A percentile compares a stretch with the other conserved stretches of the same genome.
These are phyloP conservation scores for Kwoniella sp. DNA, from an alignment of 768 basidiomycete genomes.

Conservation along the genomic window DNA sequence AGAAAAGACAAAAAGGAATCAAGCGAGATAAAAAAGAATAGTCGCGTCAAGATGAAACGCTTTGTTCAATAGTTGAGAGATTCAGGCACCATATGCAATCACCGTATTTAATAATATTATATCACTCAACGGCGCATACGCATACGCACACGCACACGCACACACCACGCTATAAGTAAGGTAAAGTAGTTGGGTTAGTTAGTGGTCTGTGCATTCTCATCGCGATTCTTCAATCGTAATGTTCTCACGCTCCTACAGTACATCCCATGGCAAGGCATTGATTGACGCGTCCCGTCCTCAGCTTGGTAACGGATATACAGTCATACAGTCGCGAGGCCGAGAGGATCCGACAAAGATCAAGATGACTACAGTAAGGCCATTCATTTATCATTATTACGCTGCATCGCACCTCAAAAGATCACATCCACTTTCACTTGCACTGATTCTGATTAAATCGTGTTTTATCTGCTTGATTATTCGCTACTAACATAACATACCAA, in stretches of 20 bases:
- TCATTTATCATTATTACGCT: no score
- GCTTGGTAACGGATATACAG: no score
- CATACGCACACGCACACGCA: no score
- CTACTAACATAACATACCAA: neutral
- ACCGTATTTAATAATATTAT: neutral
- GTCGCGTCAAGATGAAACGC: conserved; percentile 6
- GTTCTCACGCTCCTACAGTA: neutral
- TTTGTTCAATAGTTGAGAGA: neutral
- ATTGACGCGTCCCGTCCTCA: no score
- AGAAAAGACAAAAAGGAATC: conserved; percentile 3
- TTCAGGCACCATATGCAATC: neutral
- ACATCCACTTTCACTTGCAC: neutral
- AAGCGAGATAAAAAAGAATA: neutral
- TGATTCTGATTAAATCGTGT: no score
- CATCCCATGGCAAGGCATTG: no score
- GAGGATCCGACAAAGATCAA: no score
- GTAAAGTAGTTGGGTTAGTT: neutral
- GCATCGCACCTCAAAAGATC: neutral
- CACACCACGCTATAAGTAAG: no score
- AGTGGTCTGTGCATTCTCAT: conserved; percentile 1
- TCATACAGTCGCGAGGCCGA: no score
- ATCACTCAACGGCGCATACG: neutral
- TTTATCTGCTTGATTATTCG: no score
- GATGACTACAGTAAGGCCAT: no score
- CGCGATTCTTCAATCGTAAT: no score